phyloP scores from a whole-genome alignment of 2,329 filamentous ascomycete genomes.

The Fusarium pseudoanthophilum region DNA sequence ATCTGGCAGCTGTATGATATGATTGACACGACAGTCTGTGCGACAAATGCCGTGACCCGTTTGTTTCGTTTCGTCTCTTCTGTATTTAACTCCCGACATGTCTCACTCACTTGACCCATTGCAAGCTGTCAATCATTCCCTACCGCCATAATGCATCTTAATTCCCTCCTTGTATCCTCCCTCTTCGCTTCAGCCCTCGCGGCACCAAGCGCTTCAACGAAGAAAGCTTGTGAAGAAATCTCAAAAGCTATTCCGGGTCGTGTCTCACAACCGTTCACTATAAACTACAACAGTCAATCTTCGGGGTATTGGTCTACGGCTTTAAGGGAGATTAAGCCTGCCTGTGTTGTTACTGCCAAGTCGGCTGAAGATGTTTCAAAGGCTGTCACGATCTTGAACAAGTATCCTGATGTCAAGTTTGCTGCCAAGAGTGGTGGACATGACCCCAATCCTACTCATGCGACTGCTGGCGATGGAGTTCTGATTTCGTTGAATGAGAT shows the following conservation, averaged over 20 bases:
- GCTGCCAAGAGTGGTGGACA: constrained; percentile 21
- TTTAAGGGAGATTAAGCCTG: constrained; percentile 2
- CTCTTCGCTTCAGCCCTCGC: constrained; percentile 15
- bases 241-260: neutral
- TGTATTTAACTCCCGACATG: neutral
- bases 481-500: constrained; percentile 17
- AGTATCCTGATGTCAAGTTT: constrained; percentile 23
- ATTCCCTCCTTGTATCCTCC: neutral
- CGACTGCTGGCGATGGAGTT: constrained; percentile 9
- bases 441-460: constrained; percentile 16
- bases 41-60: neutral
- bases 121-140: neutral
- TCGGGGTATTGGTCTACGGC: constrained; percentile 9
- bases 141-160: neutral
- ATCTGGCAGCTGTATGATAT: neutral
- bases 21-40: neutral
- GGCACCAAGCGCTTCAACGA: neutral
- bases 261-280: neutral
- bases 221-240: constrained; percentile 16
- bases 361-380: constrained; percentile 8
- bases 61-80: neutral
- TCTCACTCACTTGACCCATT: neutral
- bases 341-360: constrained; percentile 4
- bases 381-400: constrained; percentile 12
- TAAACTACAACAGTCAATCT: neutral